Base-by-base conservation (phyloP, 805 yeast genomes). In the Clavispora phyllophila region DNA sequence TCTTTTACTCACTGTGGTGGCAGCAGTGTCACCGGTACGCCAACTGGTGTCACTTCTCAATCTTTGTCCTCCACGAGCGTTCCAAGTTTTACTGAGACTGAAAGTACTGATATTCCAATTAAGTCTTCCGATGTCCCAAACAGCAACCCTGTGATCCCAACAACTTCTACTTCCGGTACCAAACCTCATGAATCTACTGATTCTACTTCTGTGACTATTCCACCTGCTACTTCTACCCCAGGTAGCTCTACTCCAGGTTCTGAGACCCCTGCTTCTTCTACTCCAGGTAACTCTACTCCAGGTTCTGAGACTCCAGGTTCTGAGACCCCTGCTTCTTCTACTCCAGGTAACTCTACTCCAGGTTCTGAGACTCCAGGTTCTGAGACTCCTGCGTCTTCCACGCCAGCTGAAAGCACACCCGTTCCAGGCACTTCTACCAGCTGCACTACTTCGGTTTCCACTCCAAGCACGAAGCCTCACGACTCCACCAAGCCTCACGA, bases 1-100 rank as follows among this genome's bases (percentile, higher is more conserved):
- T 71, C 70, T 19, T 57, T 60, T 42, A 65, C 65, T 45, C 48
- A 65, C 37, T 69, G 75, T 62, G 63, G 57, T 18, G 60, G 59
- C 36, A 43, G 61, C 12, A 48, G 63, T 12, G 54, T 57, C 40
- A 48, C 62, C 18, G 51, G 55, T 31, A 36, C 46, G 5, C 53
- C 55, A 28, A 50, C 53, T n/a, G 55, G 55, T 36, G 44, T 45
- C 18, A 46, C 51, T 18, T 50, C 55, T n/a, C 55, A 51, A 32
- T 27, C 62, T 23, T 44, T 58, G 25, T 46, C 61, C 9, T 52
- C 67, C 37, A 51, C 63, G 15, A 50, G 55, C n/a, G 51, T 56
- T 32, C 56, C 56, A 17, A 41, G 43, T 24, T 48, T 48, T 42
- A 50, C 54, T 13, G 56, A 53, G 10, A 52, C 54, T 3, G 54